These are phyloP conservation scores for Dryadomyces quercivorus DNA, from an alignment of 2,329 filamentous ascomycete species.

Conservation along the genomic window DNA sequence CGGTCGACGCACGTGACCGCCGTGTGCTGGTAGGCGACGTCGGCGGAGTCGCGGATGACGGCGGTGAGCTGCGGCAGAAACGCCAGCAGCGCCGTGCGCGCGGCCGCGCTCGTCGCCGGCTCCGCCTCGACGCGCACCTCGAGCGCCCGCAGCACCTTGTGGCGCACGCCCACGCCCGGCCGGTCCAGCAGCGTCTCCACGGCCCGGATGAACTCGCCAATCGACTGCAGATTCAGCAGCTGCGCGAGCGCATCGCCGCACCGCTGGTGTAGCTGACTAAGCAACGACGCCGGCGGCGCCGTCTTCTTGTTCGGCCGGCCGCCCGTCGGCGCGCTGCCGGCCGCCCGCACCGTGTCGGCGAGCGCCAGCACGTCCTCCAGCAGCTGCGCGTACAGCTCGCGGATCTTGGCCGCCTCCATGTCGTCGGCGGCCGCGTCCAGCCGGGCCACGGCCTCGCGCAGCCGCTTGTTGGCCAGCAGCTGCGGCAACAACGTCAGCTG, in stretches of 20 bases:
- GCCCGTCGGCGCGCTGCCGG: not conserved
- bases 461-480: constrained; percentile 44
- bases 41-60: constrained; percentile 59
- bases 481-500: constrained; percentile 45
- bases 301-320: no score
- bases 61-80: constrained; percentile 70
- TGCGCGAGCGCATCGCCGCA: constrained; percentile 64
- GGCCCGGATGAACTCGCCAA: constrained; percentile 78
- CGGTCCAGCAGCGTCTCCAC: constrained; percentile 71
- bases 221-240: constrained; percentile 74
- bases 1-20: constrained; percentile 84
- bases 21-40: constrained; percentile 69
- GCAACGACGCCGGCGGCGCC: no score
- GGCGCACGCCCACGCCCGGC: constrained; percentile 61
- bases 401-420: constrained; percentile 53
- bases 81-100: constrained; percentile 58
- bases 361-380: constrained; percentile 54
- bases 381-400: constrained; percentile 55
- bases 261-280: constrained; percentile 33
- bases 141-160: constrained; percentile 69
- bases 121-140: constrained; percentile 68
- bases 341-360: constrained; percentile 47
- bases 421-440: constrained; percentile 51
- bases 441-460: constrained; percentile 42
- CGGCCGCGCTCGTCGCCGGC: constrained; percentile 53